A percentile compares a stretch with the other conserved stretches of the same genome.
Conservation (phyloP, 2,329 filamentous ascomycete species). For the Ceratocystis papillata region DNA sequence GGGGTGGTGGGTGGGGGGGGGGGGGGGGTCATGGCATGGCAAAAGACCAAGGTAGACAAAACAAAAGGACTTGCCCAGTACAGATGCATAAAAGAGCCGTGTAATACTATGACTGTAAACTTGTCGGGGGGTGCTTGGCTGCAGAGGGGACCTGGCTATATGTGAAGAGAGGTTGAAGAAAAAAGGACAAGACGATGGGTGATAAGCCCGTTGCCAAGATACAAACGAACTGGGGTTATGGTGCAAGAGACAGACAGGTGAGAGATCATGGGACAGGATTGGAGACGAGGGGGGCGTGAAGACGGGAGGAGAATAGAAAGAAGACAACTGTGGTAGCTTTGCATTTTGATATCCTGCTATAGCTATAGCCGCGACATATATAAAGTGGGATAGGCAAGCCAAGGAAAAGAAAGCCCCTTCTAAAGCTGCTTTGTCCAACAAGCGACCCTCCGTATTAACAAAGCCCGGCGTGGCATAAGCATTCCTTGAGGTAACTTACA, state of each 20-base stretch:
- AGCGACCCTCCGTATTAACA: too few relatives aligned
- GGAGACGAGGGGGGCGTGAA: not conserved
- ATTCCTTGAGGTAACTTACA: too few relatives aligned
- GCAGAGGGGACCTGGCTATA: too few relatives aligned
- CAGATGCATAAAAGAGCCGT: not conserved
- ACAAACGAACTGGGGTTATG: not conserved
- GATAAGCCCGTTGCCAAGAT: not conserved
- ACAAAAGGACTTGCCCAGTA: not conserved
- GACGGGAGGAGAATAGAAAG: not conserved
- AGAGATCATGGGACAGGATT: not conserved
- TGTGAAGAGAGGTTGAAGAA: too few relatives aligned
- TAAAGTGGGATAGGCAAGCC: not conserved
- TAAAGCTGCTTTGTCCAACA: too few relatives aligned
- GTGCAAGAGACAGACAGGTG: not conserved
- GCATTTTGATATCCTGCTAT: not conserved
- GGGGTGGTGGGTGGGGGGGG: too few relatives aligned
- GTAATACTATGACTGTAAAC: too few relatives aligned
- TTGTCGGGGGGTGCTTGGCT: too few relatives aligned
- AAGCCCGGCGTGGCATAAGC: too few relatives aligned
- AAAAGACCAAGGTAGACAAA: not conserved
- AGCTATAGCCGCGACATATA: not conserved
- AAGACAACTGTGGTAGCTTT: not conserved
- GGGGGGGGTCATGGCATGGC: not conserved
- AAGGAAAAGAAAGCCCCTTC: not conserved
- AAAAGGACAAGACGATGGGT: too few relatives aligned